Base-by-base conservation (phyloP, 192 early-diverging fungal genomes). In the Ambispora gerdemannii region DNA sequence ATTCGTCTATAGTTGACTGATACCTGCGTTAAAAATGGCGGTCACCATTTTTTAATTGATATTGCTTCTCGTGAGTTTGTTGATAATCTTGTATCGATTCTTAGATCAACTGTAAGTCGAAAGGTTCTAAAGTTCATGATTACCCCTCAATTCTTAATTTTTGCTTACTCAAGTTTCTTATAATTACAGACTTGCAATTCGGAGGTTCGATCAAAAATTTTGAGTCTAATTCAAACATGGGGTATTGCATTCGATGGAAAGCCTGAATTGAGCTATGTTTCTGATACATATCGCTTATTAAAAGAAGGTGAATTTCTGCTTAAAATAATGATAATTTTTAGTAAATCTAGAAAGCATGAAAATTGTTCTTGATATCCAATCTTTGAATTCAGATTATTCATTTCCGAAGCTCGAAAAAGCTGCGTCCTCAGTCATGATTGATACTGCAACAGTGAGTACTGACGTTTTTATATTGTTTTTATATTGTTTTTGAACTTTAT, bases 11-110 rank as follows among this genome's bases (percentile, higher is more conserved):
- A 93, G 88, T 78, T 98, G 47, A 81, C 88, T 1, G 97, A 99
- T 75, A 90, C 90, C 33, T 95, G 93, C 72, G 92, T 97, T 24
- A 99, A 99, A 78, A 99, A 99, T 77, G 90, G 90, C 31, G 97
- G 97, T 2, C 75, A 81, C 28, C 86, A 90, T 38, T 93, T 99
- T 75, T 76, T 97, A 49, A 82, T 87, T 15, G 93, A 97, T 75
- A 80, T 98, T 43, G 90, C 95, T 8, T 84, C 87, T 7, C 82
- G 91, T 38, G 95, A 97, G 51, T 97, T 99, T 77, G 85, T 94
- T 35, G 95, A 97, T 75, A 86, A 91, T 51, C 74, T 97, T 43
- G 84, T 86, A 0, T 82, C 82, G 0, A 72, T 96, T 13, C 68
- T 85, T 20, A 83, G 82, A 22, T 62, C 81, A 22, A 77, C 80